Conservation (phyloP, 331 rosid genomes). For the Dryas integrifolia region DNA sequence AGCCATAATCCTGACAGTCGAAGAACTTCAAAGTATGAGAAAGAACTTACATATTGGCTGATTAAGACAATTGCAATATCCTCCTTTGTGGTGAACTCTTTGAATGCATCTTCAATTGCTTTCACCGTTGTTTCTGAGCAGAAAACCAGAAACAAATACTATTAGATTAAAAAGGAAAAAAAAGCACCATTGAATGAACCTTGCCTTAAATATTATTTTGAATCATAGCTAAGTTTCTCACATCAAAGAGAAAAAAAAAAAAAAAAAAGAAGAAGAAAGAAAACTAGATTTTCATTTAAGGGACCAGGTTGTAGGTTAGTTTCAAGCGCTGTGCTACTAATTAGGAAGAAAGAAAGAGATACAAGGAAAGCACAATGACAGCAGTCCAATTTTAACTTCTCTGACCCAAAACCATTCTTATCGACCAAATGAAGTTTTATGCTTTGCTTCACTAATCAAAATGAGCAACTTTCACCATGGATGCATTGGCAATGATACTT, state of each 20-base stretch:
- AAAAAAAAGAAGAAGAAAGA: no score
- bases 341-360: neutral
- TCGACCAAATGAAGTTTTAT: neutral
- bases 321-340: neutral
- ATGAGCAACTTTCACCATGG: neutral
- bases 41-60: slow-evolving; percentile 82
- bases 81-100: slow-evolving; percentile 83
- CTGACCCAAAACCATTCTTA: neutral
- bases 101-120: slow-evolving; percentile 91
- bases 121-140: slow-evolving; percentile 76
- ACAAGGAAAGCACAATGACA: neutral
- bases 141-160: slow-evolving; percentile 18
- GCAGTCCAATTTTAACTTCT: neutral
- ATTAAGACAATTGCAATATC: slow-evolving; percentile 79
- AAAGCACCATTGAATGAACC: slow-evolving; percentile 3
- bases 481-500: neutral
- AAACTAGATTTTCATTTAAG: neutral
- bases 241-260: no score
- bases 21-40: slow-evolving; percentile 2
- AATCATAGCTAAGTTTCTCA: neutral
- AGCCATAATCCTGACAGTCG: neutral
- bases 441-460: neutral
- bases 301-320: neutral
- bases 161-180: slow-evolving; percentile 8
- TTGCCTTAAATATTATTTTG: slow-evolving; percentile 7